Conservation (phyloP, 2,329 filamentous ascomycete species). For the Monosporascus ibericus region DNA sequence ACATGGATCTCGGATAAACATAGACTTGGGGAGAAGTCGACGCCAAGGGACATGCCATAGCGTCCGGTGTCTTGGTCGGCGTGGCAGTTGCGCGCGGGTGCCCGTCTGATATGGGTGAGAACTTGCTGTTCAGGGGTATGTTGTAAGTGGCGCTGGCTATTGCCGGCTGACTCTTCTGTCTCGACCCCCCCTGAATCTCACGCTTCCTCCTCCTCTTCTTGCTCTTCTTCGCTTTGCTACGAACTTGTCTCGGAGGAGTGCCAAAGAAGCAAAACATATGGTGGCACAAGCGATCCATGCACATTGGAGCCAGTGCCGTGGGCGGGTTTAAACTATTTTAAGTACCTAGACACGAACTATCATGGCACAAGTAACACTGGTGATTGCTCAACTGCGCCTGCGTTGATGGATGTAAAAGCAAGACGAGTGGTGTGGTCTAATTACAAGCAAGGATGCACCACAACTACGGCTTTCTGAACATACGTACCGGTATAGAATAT, state of each 20-base stretch:
- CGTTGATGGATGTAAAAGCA: no score
- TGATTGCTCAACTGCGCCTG: no score
- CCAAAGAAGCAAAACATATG: not conserved
- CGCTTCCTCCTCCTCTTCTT: not conserved
- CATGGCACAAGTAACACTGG: no score
- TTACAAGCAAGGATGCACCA: no score
- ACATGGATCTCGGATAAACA: slow-evolving; percentile 14
- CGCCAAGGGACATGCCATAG: not conserved
- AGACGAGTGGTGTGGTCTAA: no score
- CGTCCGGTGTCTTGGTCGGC: not conserved
- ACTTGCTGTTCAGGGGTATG: not conserved
- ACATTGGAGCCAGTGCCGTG: not conserved
- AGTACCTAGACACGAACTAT: no score
- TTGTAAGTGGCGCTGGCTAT: not conserved
- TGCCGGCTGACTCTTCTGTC: not conserved
- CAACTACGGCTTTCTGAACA: no score
- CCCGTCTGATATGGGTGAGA: not conserved
- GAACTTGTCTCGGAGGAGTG: not conserved
- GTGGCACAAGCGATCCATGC: not conserved
- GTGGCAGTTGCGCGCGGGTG: not conserved
- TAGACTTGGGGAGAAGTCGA: slow-evolving; percentile 7
- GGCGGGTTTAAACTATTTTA: no score
- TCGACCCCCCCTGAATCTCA: not conserved
- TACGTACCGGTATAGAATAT: no score
- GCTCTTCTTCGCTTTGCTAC: not conserved